A percentile compares a stretch with the other conserved stretches of the same genome.
Conservation (phyloP, 1,284 basidiomycete genomes). For the Microbotryum saponariae region DNA sequence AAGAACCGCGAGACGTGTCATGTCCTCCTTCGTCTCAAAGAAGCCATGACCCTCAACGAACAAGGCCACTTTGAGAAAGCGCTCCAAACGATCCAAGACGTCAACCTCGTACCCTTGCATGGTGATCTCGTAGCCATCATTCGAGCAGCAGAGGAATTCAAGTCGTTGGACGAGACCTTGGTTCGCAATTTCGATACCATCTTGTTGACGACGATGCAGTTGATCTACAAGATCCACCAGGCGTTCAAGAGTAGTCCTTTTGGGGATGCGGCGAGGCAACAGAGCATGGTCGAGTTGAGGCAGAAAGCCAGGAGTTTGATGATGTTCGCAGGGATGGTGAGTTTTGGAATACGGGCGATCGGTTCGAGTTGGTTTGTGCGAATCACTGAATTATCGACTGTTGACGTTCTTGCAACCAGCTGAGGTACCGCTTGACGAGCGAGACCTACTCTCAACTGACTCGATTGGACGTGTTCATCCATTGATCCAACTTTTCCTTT, state of each 20-base stretch:
- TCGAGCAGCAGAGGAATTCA: constrained; percentile 80
- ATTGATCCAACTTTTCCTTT: constrained; percentile 6
- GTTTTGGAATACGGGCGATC: neutral
- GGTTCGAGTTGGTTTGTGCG: too few species aligned
- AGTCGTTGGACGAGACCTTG: constrained; percentile 72
- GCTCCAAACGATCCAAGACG: constrained; percentile 80
- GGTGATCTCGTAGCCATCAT: constrained; percentile 80
- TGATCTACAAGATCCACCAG: constrained; percentile 70
- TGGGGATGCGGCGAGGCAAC: constrained; percentile 63
- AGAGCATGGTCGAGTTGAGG: constrained; percentile 50
- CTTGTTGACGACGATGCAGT: constrained; percentile 88
- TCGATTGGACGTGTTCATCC: constrained; percentile 34
- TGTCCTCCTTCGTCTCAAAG: constrained; percentile 68
- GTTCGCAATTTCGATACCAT: constrained; percentile 84
- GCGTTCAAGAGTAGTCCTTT: constrained; percentile 64
- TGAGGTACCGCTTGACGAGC: constrained; percentile 79
- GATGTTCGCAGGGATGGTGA: constrained; percentile 68
- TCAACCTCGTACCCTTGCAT: constrained; percentile 80
- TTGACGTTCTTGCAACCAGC: constrained; percentile 26
- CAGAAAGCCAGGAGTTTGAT: constrained; percentile 52
- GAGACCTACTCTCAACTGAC: constrained; percentile 59
- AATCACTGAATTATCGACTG: too few species aligned
- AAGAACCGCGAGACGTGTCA: constrained; percentile 57
- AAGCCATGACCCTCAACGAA: constrained; percentile 69
- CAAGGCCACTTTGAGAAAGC: constrained; percentile 66